Base-by-base conservation (phyloP, 192 early-diverging fungal species). In the Podila horticola region DNA sequence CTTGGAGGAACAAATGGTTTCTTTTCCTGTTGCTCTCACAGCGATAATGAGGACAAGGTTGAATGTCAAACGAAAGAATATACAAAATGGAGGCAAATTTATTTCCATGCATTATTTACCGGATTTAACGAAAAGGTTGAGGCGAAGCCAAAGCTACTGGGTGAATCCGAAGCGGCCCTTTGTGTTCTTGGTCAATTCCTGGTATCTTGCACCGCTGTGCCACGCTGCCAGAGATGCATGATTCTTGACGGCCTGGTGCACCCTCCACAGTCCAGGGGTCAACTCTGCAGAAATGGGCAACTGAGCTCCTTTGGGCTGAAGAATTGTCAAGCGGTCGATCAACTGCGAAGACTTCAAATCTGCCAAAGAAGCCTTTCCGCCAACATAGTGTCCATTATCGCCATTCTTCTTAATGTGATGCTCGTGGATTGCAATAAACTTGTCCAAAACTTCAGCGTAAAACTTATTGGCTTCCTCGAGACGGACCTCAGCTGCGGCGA, bases 361-460 rank as follows among this genome's bases (percentile, higher is more conserved):
- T 6, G 74, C 79, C 22, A 86, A 84, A 0, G 85, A 85, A 5
- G 38, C 81, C 22, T 60, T n/a, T 28, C 58, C 57, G 33, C 88
- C 84, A 65, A 90, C 82, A 69, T 87, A 89, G 26, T 90, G 88
- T 5, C 88, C 85, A 41, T 71, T 87, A 33, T 83, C 69, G 3
- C 90, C 90, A 61, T 89, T 91, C 57, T 87, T 74, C 38, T 57
- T 68, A 61, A 87, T 45, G 17, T 75, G 58, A 17, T 72, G 79
- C 41, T 84, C 85, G 49, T 85, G 89, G 26, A 76, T 74, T 2
- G 36, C 45, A 62, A 88, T 64, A 1, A 81, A 52, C 34, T 69
- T 63, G 9, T 59, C 30, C 20, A 69, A 50, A 1, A 58, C 36
- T 50, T 66, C 64, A 22, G 20, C 24, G 38, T 59, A 74, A 38